Evolutionary conservation across 164 flowering plant genomes (phyloP).

Genomic region (Sextonia rubra): DNA sequence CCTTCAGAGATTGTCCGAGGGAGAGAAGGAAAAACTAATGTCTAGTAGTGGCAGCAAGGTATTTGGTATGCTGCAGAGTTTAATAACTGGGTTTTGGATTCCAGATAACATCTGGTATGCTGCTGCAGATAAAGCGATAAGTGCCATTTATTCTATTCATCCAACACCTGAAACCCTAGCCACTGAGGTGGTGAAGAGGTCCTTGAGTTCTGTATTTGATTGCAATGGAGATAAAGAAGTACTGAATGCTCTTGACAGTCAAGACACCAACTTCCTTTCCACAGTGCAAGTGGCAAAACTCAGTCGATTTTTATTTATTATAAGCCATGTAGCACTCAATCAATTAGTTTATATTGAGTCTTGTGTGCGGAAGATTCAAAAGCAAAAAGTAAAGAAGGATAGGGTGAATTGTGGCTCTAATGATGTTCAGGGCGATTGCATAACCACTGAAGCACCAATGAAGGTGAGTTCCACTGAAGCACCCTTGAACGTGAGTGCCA

Average conservation of each 20-base stretch:
- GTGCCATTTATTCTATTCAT: constrained; percentile 71
- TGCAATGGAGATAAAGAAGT: constrained; percentile 30
- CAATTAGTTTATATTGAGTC: constrained; percentile 87
- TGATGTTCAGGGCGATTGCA: constrained; percentile 16
- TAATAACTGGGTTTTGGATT: constrained; percentile 68
- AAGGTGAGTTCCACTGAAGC: constrained; percentile 42
- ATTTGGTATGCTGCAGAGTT: constrained; percentile 62
- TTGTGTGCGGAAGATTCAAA: constrained; percentile 70
- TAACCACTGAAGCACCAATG: constrained; percentile 18
- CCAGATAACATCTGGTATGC: constrained; percentile 87
- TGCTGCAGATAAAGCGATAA: constrained; percentile 87
- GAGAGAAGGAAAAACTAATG: constrained; percentile 68
- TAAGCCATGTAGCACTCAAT: constrained; percentile 82
- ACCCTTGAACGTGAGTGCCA: constrained; percentile 34
- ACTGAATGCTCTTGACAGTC: constrained; percentile 32
- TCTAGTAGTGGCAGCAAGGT: constrained; percentile 53
- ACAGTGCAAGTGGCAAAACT: constrained; percentile 66
- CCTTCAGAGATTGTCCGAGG: constrained; percentile 75
- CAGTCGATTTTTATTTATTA: constrained; percentile 69
- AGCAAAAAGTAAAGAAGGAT: constrained; percentile 57
- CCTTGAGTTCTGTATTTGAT: constrained; percentile 54
- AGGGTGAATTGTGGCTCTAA: constrained; percentile 29
- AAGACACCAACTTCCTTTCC: constrained; percentile 22
- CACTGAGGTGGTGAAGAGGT: constrained; percentile 61
- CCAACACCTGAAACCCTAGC: constrained; percentile 86